Conservation (phyloP, 768 basidiomycete species). For the Termitomyces sp. region DNA sequence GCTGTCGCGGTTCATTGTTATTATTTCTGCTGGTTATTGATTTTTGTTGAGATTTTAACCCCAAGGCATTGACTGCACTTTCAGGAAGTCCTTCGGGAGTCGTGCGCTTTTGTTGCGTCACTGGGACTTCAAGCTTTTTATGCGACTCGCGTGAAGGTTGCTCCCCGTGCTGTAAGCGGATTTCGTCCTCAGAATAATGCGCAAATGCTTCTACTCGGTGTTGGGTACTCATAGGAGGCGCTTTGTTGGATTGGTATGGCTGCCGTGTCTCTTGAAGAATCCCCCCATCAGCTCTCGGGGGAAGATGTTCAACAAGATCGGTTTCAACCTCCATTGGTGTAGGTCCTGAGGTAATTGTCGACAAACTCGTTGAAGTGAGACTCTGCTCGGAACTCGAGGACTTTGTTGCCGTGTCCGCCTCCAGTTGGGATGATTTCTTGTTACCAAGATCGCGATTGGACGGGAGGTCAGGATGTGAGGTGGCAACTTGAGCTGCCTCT, state of each 20-base stretch:
- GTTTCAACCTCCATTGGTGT: not conserved
- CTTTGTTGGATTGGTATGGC: not conserved
- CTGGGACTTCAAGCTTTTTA: slow-evolving; percentile 2
- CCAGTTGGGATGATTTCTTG: slow-evolving; percentile 7
- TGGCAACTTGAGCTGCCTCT: not conserved
- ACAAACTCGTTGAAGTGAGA: slow-evolving; percentile 3
- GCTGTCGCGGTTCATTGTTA: not conserved
- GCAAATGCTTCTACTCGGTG: not conserved
- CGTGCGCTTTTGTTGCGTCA: slow-evolving; percentile 2
- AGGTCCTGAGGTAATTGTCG: not conserved
- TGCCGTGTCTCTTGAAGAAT: not conserved
- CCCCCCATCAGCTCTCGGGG: not conserved
- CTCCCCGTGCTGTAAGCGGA: not conserved
- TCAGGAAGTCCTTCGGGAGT: not conserved
- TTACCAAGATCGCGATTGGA: not conserved
- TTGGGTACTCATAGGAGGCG: not conserved
- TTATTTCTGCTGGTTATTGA: not conserved
- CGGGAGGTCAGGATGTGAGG: not conserved
- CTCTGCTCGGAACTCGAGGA: slow-evolving; percentile 17
- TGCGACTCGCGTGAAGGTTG: not conserved
- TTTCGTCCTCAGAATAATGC: not conserved
- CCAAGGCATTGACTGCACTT: not conserved
- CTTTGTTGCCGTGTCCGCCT: slow-evolving; percentile 15
- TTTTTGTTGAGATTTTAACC: not conserved
- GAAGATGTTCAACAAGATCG: not conserved